Conservation (phyloP, 805 yeast species). For the Grigorovia jiainica region DNA sequence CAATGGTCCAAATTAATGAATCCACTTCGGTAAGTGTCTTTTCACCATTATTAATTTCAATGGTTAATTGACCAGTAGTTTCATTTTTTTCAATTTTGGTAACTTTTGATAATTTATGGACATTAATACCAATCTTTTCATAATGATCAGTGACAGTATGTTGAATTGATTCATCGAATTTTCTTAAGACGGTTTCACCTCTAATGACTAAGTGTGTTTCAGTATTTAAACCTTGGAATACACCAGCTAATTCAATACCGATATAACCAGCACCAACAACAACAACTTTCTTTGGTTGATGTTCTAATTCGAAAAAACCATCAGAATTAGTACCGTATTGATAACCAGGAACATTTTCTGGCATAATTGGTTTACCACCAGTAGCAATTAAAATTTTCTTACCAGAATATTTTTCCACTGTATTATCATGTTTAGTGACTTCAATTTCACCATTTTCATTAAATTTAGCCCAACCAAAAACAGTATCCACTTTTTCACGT, state of each 20-base stretch:
- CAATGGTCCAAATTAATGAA: slow-evolving; percentile 84
- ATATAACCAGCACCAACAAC: slow-evolving; percentile 98
- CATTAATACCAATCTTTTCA: slow-evolving; percentile 67
- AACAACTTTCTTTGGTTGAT: slow-evolving; percentile 87
- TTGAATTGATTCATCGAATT: slow-evolving; percentile 77
- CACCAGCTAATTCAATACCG: slow-evolving; percentile 92
- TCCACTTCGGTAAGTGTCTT: slow-evolving; percentile 61
- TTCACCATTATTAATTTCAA: slow-evolving; percentile 34
- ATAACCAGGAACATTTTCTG: slow-evolving; percentile 64
- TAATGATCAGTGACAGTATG: slow-evolving; percentile 72
- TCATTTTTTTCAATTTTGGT: slow-evolving; percentile 38
- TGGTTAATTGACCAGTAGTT: slow-evolving; percentile 39
- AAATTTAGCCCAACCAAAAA: slow-evolving; percentile 82
- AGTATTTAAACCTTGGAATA: slow-evolving; percentile 78
- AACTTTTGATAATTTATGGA: slow-evolving; percentile 59
- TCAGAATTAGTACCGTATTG: slow-evolving; percentile 82
- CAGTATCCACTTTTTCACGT: slow-evolving; percentile 80
- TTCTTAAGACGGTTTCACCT: slow-evolving; percentile 82
- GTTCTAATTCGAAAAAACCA: slow-evolving; percentile 74
- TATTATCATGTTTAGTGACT: slow-evolving; percentile 59
- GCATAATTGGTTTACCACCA: slow-evolving; percentile 76
- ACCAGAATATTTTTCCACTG: slow-evolving; percentile 55
- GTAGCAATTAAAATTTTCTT: slow-evolving; percentile 83
- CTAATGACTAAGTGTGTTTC: slow-evolving; percentile 84
- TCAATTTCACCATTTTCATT: slow-evolving; percentile 64